Evolutionary conservation across 768 basidiomycete species (phyloP).

Genomic region (Leucocoprinus birnbaumii): DNA sequence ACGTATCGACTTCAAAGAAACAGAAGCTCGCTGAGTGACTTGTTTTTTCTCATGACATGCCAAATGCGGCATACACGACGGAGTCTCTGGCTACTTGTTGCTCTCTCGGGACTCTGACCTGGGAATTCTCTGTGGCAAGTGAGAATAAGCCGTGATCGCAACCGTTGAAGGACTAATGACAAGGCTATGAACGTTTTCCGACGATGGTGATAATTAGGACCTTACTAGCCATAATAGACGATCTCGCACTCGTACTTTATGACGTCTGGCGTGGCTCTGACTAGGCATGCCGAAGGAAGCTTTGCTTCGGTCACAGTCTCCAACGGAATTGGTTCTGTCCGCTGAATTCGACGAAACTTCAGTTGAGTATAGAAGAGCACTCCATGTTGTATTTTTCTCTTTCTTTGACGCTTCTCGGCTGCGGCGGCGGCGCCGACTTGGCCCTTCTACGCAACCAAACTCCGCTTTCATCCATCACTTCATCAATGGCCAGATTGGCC

Average conservation of each 20-base stretch:
- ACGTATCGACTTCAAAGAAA: background rate
- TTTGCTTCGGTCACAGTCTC: background rate
- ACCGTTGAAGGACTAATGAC: background rate
- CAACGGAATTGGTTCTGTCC: background rate
- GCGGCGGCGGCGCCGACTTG: conserved; percentile 9
- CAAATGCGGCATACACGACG: background rate
- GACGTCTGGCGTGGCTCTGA: background rate
- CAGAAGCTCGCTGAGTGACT: background rate
- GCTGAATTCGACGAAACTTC: background rate
- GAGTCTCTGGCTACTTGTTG: background rate
- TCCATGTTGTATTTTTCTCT: background rate
- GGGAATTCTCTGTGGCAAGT: background rate
- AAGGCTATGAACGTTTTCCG: background rate
- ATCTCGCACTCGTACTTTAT: background rate
- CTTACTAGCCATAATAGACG: background rate
- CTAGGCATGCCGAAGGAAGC: background rate
- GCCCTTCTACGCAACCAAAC: conserved; percentile 6
- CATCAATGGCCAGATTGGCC: conserved; percentile 2
- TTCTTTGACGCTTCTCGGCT: conserved; percentile 3
- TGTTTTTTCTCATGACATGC: conserved; percentile 3
- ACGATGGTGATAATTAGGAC: background rate
- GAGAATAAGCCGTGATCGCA: conserved; percentile 4
- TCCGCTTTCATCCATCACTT: conserved; percentile 1
- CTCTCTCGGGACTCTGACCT: background rate
- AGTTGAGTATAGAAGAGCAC: too few relatives aligned